These are phyloP conservation scores for Cladophialophora bantiana DNA, from an alignment of 2,329 filamentous ascomycete species.

Conservation along the genomic window DNA sequence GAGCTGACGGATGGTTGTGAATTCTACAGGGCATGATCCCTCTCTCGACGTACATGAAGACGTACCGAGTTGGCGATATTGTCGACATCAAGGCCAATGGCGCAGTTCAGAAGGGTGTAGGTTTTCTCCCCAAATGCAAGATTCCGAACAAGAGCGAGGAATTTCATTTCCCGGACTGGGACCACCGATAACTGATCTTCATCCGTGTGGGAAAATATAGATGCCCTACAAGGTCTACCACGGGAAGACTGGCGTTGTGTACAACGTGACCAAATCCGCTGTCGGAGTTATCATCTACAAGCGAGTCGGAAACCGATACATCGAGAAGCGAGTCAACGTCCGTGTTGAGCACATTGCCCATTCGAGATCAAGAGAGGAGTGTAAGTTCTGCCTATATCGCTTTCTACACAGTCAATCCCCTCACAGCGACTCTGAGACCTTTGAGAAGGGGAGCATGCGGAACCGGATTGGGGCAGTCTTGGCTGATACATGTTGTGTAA, in stretches of 20 bases:
- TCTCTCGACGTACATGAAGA: conserved; percentile 87
- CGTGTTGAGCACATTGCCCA: conserved; percentile 95
- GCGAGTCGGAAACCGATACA: conserved; percentile 98
- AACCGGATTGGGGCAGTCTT: neutral
- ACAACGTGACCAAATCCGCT: conserved; percentile 98
- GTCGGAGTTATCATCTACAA: conserved; percentile 99
- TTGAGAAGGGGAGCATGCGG: neutral
- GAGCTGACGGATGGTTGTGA: conserved; percentile 18
- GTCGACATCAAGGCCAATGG: conserved; percentile 99
- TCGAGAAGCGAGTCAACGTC: conserved; percentile 99
- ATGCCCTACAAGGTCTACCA: conserved; percentile 99
- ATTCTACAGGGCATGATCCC: conserved; percentile 73
- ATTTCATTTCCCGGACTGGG: neutral
- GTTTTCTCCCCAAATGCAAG: conserved; percentile 39
- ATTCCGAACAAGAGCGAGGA: neutral
- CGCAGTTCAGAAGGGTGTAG: conserved; percentile 89
- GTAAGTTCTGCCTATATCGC: conserved; percentile 22
- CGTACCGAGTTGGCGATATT: conserved; percentile 86
- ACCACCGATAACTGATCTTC: conserved; percentile 18
- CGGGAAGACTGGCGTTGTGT: conserved; percentile 97
- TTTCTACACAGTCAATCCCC: neutral
- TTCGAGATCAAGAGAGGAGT: conserved; percentile 95
- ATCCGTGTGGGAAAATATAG: conserved; percentile 53
- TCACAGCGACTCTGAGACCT: neutral
- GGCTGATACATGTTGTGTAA: neutral